These are phyloP conservation scores for Cryptococcus amylolentus DNA, from an alignment of 1,284 basidiomycete genomes.

Conservation along the genomic window DNA sequence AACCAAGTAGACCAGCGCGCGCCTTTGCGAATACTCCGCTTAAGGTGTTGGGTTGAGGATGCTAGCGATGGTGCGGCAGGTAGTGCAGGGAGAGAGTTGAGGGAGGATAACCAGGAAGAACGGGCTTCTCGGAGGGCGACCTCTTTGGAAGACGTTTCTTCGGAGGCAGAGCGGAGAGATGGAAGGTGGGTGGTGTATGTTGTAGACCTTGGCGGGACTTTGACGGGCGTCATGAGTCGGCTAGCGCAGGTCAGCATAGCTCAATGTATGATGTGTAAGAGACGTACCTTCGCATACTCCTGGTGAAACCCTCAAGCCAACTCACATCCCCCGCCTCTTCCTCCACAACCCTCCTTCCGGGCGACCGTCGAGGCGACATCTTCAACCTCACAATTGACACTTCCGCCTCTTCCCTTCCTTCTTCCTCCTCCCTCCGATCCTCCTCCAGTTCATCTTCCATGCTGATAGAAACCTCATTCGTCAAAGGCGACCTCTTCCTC, in stretches of 20 bases:
- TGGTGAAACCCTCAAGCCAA: conserved; percentile 5
- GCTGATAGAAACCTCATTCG: neutral
- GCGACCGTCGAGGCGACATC: conserved; percentile 13
- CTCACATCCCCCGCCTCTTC: conserved; percentile 8
- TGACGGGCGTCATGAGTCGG: too few species aligned
- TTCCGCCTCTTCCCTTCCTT: conserved; percentile 5
- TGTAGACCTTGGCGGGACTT: conserved; percentile 14
- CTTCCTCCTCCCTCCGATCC: neutral
- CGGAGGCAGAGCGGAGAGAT: conserved; percentile 14
- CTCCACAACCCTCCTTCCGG: neutral
- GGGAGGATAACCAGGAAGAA: conserved; percentile 23
- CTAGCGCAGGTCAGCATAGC: neutral
- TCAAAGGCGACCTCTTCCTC: neutral
- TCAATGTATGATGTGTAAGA: neutral
- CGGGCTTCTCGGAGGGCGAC: conserved; percentile 17
- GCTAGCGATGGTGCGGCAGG: neutral
- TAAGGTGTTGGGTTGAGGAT: neutral
- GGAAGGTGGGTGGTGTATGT: conserved; percentile 20
- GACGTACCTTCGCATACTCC: neutral
- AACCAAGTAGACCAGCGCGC: conserved; percentile 29
- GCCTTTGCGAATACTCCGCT: conserved; percentile 13
- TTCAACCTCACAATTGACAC: conserved; percentile 27
- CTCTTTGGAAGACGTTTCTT: conserved; percentile 11
- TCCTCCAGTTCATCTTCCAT: neutral
- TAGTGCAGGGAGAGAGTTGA: conserved; percentile 5